A percentile compares a stretch with the other conserved stretches of the same genome.
phyloP scores from a whole-genome alignment of 139 green algal genomes.

The Auxenochlorella pyrenoidosa region DNA sequence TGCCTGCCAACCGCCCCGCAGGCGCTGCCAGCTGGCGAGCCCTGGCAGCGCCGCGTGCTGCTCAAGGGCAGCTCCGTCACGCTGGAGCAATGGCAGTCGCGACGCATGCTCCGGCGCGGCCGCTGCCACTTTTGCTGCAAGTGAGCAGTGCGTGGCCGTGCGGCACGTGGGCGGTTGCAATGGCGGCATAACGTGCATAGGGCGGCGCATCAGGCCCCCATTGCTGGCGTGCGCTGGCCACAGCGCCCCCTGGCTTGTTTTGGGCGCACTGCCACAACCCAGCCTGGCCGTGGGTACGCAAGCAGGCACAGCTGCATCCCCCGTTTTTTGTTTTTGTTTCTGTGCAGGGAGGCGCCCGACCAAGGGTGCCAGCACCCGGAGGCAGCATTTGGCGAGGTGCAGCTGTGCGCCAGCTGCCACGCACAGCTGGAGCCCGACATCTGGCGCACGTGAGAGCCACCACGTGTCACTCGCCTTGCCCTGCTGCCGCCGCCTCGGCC shows the following conservation, averaged over 20 bases:
- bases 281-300: too few species aligned
- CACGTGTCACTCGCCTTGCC: neutral
- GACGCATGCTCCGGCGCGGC: neutral
- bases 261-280: too few species aligned
- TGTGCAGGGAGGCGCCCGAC: neutral
- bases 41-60: slow-evolving; percentile 26
- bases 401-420: neutral
- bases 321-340: too few species aligned
- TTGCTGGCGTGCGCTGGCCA: too few species aligned
- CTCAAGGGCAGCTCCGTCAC: neutral
- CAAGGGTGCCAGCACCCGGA: neutral
- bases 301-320: too few species aligned
- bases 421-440: neutral
- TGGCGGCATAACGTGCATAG: too few species aligned
- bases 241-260: too few species aligned
- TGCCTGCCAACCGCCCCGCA: neutral
- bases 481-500: too few species aligned
- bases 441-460: slow-evolving; percentile 2
- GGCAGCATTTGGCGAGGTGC: neutral
- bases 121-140: slow-evolving; percentile 32
- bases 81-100: slow-evolving; percentile 3
- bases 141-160: neutral
- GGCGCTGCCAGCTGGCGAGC: neutral
- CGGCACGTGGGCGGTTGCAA: too few species aligned
- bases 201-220: too few species aligned